Evolutionary conservation across 2,329 filamentous ascomycete species (phyloP).

Genomic region (Dryadomyces sulphureus): DNA sequence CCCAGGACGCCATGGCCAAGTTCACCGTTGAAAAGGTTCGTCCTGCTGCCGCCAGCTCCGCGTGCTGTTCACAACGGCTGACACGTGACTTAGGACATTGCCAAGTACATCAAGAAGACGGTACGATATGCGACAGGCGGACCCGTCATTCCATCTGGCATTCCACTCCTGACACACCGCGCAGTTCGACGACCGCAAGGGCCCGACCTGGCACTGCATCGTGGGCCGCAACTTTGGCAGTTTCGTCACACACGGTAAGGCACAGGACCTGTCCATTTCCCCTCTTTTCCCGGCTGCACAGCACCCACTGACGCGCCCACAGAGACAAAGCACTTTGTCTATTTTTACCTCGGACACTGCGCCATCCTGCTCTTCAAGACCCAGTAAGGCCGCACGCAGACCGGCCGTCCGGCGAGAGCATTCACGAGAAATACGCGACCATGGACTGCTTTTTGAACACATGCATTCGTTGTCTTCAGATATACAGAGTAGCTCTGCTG

Average conservation of each 20-base stretch:
- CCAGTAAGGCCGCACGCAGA: constrained; percentile 40
- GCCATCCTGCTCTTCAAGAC: constrained; percentile 99
- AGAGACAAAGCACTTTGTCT: constrained; percentile 99
- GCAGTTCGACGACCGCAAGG: constrained; percentile 92
- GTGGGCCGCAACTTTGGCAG: constrained; percentile 97
- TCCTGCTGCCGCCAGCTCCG: background rate
- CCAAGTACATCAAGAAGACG: constrained; percentile 88
- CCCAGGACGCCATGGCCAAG: constrained; percentile 48
- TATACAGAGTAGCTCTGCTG: background rate
- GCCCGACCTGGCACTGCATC: constrained; percentile 98
- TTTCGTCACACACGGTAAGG: constrained; percentile 89
- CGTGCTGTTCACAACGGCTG: background rate
- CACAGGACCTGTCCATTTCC: constrained; percentile 2
- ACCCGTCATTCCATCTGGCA: background rate
- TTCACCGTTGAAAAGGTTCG: constrained; percentile 46
- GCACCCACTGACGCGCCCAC: no score
- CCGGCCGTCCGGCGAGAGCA: background rate
- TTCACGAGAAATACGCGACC: constrained; percentile 1
- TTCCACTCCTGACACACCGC: background rate
- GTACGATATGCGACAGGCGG: constrained; percentile 26
- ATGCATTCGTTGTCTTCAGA: background rate
- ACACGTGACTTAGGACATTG: constrained; percentile 55
- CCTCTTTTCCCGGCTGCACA: no score
- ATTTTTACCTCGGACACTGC: constrained; percentile 98
- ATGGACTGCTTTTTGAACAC: background rate